Conservation (phyloP, 805 yeast species). For the Kuraishia cidri region DNA sequence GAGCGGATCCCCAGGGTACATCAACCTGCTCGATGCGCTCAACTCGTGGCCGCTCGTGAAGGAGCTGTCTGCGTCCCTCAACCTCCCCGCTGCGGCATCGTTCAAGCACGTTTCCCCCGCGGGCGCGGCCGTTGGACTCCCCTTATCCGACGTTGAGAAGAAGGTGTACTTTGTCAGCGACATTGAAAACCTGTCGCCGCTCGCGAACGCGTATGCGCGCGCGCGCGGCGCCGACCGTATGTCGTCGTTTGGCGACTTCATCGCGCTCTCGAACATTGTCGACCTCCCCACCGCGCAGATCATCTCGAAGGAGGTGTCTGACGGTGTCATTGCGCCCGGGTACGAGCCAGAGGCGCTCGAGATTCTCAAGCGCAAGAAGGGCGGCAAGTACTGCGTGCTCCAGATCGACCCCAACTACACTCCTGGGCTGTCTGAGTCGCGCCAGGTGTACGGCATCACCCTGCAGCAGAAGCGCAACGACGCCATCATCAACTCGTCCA, state of each 20-base stretch:
- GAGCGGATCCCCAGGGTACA: slow-evolving; percentile 95
- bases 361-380: slow-evolving; percentile 84
- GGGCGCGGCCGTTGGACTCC: slow-evolving; percentile 96
- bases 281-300: slow-evolving; percentile 95
- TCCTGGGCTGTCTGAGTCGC: slow-evolving; percentile 75
- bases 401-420: slow-evolving; percentile 93
- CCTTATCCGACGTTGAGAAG: slow-evolving; percentile 85
- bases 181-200: slow-evolving; percentile 90
- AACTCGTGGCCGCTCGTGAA: slow-evolving; percentile 99
- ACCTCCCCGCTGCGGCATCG: slow-evolving; percentile 97
- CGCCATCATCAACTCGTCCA: slow-evolving; percentile 84
- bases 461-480: slow-evolving; percentile 97
- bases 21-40: slow-evolving; percentile 91
- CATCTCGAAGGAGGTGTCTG: slow-evolving; percentile 95
- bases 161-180: slow-evolving; percentile 92
- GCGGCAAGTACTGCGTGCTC: slow-evolving; percentile 93
- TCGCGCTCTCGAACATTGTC: slow-evolving; percentile 93
- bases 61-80: slow-evolving; percentile 89
- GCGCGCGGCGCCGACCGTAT: slow-evolving; percentile 99
- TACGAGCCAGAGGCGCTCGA: slow-evolving; percentile 88
- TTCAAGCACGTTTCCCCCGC: slow-evolving; percentile 99
- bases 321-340: slow-evolving; percentile 99
- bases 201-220: slow-evolving; percentile 97
- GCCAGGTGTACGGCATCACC: slow-evolving; percentile 94
- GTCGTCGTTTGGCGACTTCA: slow-evolving; percentile 98